Evolutionary conservation across 2,329 filamentous ascomycete species (phyloP).

Genomic region (Torrubiella hemipterigena): DNA sequence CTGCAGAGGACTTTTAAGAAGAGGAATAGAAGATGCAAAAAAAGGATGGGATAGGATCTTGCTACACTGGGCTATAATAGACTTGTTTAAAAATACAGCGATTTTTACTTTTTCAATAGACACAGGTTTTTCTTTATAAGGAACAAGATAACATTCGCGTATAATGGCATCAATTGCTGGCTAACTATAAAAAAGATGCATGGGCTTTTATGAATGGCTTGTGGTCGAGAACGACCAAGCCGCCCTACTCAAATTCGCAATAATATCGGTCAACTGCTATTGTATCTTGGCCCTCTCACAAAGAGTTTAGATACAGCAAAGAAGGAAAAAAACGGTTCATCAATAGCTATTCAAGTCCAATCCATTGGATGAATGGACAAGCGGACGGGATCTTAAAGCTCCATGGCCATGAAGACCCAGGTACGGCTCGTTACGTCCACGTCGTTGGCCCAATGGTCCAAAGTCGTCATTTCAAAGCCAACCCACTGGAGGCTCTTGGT

Average conservation of each 20-base stretch:
- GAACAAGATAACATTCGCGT: no score
- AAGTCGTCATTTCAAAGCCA: conserved; percentile 71
- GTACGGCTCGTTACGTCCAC: conserved; percentile 57
- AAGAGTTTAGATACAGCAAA: conserved; percentile 9
- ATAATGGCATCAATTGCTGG: no score
- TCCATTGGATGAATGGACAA: not conserved
- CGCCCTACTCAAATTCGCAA: not conserved
- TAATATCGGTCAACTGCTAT: not conserved
- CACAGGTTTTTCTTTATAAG: no score
- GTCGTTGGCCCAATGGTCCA: conserved; percentile 61
- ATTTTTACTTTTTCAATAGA: no score
- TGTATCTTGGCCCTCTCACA: conserved; percentile 1
- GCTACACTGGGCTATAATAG: not conserved
- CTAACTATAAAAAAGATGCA: not conserved
- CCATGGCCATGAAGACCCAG: conserved; percentile 86
- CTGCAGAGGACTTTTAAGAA: conserved; percentile 19
- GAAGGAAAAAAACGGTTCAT: conserved; percentile 6
- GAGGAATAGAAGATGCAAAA: conserved; percentile 1
- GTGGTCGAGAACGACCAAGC: no score
- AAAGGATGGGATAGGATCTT: not conserved
- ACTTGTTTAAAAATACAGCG: conserved; percentile 1
- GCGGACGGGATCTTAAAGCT: conserved; percentile 42
- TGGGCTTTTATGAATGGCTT: not conserved
- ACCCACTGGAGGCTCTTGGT: conserved; percentile 86
- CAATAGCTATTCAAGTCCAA: not conserved